phyloP scores from a whole-genome alignment of 129 eudicot genomes.

The Pulicaria dysenterica region DNA sequence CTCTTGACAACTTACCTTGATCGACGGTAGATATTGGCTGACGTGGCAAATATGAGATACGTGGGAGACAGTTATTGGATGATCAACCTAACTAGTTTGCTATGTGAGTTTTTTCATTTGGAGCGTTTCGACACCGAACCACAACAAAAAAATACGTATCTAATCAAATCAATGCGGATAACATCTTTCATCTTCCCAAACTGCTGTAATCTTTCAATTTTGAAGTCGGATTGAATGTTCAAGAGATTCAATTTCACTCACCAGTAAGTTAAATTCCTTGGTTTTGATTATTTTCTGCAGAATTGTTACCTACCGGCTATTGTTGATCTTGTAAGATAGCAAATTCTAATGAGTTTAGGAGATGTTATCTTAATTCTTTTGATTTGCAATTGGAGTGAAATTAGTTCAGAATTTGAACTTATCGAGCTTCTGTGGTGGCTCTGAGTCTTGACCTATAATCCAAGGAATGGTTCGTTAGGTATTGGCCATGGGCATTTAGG shows the following conservation, averaged over 20 bases:
- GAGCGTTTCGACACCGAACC: conserved; percentile 14
- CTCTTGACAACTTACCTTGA: background rate
- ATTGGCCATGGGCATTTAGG: conserved; percentile 11
- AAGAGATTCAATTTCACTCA: conserved; percentile 17
- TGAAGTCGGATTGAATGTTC: conserved; percentile 3
- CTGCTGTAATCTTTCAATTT: conserved; percentile 19
- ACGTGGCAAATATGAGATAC: conserved; percentile 8
- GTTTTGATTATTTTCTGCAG: background rate
- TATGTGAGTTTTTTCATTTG: conserved; percentile 12
- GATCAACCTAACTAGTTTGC: background rate
- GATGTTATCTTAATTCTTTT: background rate
- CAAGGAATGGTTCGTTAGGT: background rate
- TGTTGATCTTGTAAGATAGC: background rate
- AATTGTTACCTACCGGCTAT: background rate
- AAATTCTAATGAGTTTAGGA: background rate
- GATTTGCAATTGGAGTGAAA: conserved; percentile 3
- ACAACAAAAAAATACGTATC: background rate
- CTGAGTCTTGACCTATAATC: background rate
- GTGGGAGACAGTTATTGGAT: conserved; percentile 20
- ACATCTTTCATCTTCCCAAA: conserved; percentile 19
- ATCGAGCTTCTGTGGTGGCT: background rate
- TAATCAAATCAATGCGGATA: conserved; percentile 11
- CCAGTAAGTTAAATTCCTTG: conserved; percentile 22
- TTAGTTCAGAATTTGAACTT: conserved; percentile 2
- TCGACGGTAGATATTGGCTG: conserved; percentile 1